Conservation (phyloP, 352 stramenopile genomes). For the Phytophthora quininea region DNA sequence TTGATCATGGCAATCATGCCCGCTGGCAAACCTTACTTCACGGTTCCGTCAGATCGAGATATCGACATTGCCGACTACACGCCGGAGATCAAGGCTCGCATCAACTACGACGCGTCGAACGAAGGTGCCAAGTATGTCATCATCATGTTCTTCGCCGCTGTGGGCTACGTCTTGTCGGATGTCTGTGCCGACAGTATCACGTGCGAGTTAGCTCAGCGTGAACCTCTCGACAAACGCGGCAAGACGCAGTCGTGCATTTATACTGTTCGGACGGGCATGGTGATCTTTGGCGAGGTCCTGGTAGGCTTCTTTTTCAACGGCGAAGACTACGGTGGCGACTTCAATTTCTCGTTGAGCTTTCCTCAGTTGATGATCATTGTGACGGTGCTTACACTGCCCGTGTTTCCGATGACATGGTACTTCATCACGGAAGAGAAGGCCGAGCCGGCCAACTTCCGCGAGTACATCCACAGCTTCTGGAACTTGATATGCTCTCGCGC, state of each 20-base stretch:
- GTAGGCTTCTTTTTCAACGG: constrained; percentile 57
- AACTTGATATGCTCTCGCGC: constrained; percentile 25
- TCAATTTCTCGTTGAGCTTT: constrained; percentile 57
- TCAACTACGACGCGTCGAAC: constrained; percentile 37
- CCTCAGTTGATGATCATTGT: constrained; percentile 50
- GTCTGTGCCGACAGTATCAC: constrained; percentile 64
- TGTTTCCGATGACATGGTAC: constrained; percentile 37
- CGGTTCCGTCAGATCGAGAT: constrained; percentile 19
- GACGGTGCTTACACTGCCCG: constrained; percentile 13
- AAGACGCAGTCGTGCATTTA: constrained; percentile 53
- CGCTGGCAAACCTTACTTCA: constrained; percentile 51
- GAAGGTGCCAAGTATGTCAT: constrained; percentile 58
- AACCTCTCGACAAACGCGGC: constrained; percentile 43
- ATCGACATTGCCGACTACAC: constrained; percentile 26
- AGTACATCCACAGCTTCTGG: constrained; percentile 35
- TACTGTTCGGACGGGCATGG: constrained; percentile 33
- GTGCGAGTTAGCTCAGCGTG: constrained; percentile 45
- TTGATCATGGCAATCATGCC: constrained; percentile 51
- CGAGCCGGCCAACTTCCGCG: constrained; percentile 10
- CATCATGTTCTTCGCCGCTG: constrained; percentile 68
- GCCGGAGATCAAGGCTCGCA: constrained; percentile 17
- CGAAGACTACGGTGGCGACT: constrained; percentile 54
- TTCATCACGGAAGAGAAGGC: constrained; percentile 40
- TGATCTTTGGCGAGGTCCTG: constrained; percentile 41
- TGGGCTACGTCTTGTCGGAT: constrained; percentile 83